These are phyloP conservation scores for Salmacisia buchloeana DNA, from an alignment of 1,284 basidiomycete genomes.

Conservation along the genomic window DNA sequence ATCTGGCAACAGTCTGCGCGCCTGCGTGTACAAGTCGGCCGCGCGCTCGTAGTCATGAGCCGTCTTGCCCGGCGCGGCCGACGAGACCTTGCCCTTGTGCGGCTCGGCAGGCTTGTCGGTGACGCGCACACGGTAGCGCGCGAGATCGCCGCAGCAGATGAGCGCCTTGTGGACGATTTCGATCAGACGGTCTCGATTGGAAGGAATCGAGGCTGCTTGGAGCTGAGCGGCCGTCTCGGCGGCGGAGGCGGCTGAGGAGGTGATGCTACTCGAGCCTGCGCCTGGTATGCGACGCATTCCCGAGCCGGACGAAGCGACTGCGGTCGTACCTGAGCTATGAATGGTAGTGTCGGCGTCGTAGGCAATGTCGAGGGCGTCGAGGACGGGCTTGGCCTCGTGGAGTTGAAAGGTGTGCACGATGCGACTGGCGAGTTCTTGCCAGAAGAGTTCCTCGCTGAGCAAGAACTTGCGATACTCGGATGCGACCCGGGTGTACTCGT, in stretches of 20 bases:
- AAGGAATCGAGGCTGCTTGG: constrained; percentile 25
- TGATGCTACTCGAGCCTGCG: background rate
- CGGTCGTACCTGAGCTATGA: background rate
- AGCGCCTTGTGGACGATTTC: constrained; percentile 74
- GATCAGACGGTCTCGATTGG: constrained; percentile 30
- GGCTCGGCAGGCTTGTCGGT: constrained; percentile 63
- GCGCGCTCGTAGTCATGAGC: constrained; percentile 33
- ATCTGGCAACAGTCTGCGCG: constrained; percentile 38
- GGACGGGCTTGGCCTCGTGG: constrained; percentile 30
- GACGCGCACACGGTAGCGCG: constrained; percentile 64
- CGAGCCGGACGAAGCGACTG: background rate
- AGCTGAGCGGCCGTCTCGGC: constrained; percentile 21
- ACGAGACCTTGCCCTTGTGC: background rate
- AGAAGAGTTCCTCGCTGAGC: constrained; percentile 35
- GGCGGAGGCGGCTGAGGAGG: background rate
- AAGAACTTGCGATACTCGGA: constrained; percentile 37
- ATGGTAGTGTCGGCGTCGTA: constrained; percentile 15
- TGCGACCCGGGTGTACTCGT: constrained; percentile 23
- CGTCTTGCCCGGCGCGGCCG: background rate
- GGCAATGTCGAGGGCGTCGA: constrained; percentile 30
- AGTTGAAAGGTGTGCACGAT: constrained; percentile 37
- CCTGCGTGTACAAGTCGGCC: constrained; percentile 37
- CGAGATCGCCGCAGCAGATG: constrained; percentile 87
- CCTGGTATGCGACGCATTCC: background rate
- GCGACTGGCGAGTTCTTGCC: constrained; percentile 35